These are phyloP conservation scores for Kingdonia uniflora DNA, from an alignment of 164 flowering plant species.

Conservation along the genomic window DNA sequence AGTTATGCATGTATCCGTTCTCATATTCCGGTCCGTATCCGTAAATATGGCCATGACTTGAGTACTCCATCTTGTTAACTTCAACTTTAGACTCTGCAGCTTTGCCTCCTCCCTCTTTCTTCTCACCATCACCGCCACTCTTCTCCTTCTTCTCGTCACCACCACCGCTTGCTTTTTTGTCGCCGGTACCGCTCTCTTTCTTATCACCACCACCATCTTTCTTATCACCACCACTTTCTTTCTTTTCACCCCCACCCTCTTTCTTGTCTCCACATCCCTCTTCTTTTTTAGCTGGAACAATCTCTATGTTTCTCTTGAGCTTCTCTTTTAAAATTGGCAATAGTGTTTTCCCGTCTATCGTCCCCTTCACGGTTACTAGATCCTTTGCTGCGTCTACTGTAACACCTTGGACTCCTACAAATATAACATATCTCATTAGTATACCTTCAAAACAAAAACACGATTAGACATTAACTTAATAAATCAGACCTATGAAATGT, in stretches of 20 bases:
- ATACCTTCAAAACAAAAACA: too few relatives aligned
- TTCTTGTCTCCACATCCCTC: slow-evolving; percentile 20
- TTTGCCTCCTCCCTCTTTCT: slow-evolving; percentile 9
- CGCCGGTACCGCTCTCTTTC: background rate
- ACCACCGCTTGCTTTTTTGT: background rate
- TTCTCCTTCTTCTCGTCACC: background rate
- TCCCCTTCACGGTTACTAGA: slow-evolving; percentile 59
- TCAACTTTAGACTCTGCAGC: slow-evolving; percentile 9
- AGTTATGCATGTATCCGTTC: background rate
- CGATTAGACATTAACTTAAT: too few relatives aligned
- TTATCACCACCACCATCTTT: slow-evolving; percentile 13
- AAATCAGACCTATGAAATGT: too few relatives aligned
- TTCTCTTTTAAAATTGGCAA: slow-evolving; percentile 39
- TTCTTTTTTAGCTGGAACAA: slow-evolving; percentile 35
- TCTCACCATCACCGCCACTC: slow-evolving; percentile 11
- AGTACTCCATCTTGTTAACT: slow-evolving; percentile 14
- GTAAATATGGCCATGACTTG: background rate
- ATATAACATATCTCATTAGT: background rate
- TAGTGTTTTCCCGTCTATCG: slow-evolving; percentile 54
- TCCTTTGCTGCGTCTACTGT: slow-evolving; percentile 42
- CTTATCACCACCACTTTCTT: slow-evolving; percentile 3
- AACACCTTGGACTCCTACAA: slow-evolving; percentile 52
- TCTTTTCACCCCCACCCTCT: slow-evolving; percentile 8
- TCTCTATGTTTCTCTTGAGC: slow-evolving; percentile 46
- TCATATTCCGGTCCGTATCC: background rate